phyloP scores from a whole-genome alignment of 768 basidiomycete genomes.

The Leccinum truebloodii region DNA sequence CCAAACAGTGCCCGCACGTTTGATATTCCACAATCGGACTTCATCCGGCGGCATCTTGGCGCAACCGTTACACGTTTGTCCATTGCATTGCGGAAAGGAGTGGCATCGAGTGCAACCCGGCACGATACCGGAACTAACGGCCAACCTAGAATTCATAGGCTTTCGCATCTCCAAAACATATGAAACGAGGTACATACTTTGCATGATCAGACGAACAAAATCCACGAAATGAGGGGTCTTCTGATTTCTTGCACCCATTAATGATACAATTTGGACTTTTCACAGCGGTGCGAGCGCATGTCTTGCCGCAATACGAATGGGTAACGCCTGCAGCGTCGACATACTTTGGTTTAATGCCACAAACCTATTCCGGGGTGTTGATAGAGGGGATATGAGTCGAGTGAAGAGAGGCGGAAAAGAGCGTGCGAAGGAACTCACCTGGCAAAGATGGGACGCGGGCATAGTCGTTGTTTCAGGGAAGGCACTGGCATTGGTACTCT shows the following conservation, averaged over 20 bases:
- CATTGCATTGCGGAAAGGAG: constrained; percentile 45
- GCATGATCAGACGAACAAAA: constrained; percentile 64
- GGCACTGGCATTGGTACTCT: constrained; percentile 7
- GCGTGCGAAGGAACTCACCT: constrained; percentile 24
- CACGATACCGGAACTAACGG: constrained; percentile 50
- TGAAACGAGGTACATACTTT: constrained; percentile 40
- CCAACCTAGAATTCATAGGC: constrained; percentile 41
- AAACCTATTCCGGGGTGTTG: constrained; percentile 42
- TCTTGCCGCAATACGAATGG: constrained; percentile 62
- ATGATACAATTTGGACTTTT: constrained; percentile 45
- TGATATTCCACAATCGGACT: constrained; percentile 50
- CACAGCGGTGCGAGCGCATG: constrained; percentile 49
- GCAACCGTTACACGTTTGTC: constrained; percentile 51
- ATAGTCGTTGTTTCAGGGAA: constrained; percentile 9
- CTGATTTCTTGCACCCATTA: constrained; percentile 51
- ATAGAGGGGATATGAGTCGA: constrained; percentile 10
- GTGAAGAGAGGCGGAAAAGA: constrained; percentile 11
- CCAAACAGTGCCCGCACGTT: constrained; percentile 46
- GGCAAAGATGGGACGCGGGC: constrained; percentile 29
- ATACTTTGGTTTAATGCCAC: constrained; percentile 61
- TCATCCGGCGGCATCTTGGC: constrained; percentile 45
- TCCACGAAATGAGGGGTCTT: constrained; percentile 48
- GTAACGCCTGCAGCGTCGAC: constrained; percentile 55
- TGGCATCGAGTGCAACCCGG: constrained; percentile 52
- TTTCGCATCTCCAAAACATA: constrained; percentile 7